Percentiles rank a stretch among this genome's conserved stretches.
phyloP scores from a whole-genome alignment of 78 protist genomes.

The Salpingoeca rosetta region DNA sequence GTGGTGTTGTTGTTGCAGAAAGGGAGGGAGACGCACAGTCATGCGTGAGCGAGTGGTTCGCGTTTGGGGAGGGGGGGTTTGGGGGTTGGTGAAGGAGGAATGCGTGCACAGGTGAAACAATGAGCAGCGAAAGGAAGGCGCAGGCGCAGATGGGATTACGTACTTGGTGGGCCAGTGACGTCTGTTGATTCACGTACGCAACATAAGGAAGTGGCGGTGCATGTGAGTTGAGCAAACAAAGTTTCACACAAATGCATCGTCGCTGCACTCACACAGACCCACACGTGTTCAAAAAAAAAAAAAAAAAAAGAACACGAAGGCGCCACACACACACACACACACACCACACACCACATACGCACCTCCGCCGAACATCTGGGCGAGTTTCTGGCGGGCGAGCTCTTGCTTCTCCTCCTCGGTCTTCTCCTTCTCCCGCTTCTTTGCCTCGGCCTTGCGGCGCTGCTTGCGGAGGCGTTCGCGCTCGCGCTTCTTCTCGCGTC shows the following conservation, averaged over 20 bases:
- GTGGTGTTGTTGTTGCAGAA: background rate
- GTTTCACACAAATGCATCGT: background rate
- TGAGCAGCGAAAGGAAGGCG: background rate
- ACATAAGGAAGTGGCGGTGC: too few relatives aligned
- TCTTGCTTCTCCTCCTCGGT: background rate
- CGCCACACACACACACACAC: too few relatives aligned
- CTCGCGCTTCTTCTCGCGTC: background rate
- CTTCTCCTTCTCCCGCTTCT: conserved; percentile 13
- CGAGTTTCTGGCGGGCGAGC: background rate
- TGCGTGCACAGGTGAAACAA: background rate
- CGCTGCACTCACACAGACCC: background rate
- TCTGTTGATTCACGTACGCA: too few relatives aligned
- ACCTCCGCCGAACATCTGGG: background rate
- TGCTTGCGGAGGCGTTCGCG: background rate
- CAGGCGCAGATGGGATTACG: background rate
- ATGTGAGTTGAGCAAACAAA: background rate
- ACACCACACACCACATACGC: too few relatives aligned
- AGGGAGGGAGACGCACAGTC: background rate
- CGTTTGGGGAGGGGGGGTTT: background rate
- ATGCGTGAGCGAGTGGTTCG: background rate
- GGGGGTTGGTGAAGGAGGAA: background rate
- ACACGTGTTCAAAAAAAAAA: too few relatives aligned
- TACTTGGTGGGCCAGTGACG: too few relatives aligned
- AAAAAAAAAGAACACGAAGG: too few relatives aligned
- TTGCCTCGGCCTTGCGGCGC: background rate